Conservation (phyloP, 306 rosid species). For the Sicyos baderoa region DNA sequence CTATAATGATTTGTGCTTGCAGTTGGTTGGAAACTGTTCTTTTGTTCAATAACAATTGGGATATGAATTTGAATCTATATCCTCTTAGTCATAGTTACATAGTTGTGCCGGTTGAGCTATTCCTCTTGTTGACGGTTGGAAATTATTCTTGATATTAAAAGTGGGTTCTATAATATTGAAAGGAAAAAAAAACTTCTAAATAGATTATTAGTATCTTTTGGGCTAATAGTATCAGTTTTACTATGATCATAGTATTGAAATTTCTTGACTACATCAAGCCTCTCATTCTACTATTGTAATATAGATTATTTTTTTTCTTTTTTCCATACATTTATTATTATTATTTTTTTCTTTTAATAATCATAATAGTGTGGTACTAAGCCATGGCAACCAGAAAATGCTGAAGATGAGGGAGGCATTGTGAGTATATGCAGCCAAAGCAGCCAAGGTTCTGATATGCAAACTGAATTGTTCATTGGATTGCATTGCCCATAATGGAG, state of each 20-base stretch:
- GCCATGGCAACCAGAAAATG: background rate
- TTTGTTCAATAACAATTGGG: too few relatives aligned
- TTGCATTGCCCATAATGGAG: conserved; percentile 6
- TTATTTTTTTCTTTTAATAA: background rate
- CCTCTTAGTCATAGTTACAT: too few relatives aligned
- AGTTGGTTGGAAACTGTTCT: too few relatives aligned
- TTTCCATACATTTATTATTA: background rate
- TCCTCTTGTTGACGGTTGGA: too few relatives aligned
- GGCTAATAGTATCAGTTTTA: background rate
- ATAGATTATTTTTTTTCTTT: background rate
- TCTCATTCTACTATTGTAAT: background rate
- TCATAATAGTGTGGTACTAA: background rate
- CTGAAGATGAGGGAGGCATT: background rate
- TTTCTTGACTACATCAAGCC: background rate
- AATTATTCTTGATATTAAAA: too few relatives aligned
- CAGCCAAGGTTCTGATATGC: background rate
- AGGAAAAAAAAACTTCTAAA: background rate
- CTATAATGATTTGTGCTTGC: too few relatives aligned
- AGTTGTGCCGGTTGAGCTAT: too few relatives aligned
- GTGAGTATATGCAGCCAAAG: conserved; percentile 1
- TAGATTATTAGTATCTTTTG: background rate
- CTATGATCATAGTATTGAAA: background rate
- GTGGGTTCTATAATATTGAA: background rate
- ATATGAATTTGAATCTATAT: too few relatives aligned
- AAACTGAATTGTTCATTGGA: conserved; percentile 18